Evolutionary conservation across 768 basidiomycete genomes (phyloP).

Genomic region (Mycena kentingensis): DNA sequence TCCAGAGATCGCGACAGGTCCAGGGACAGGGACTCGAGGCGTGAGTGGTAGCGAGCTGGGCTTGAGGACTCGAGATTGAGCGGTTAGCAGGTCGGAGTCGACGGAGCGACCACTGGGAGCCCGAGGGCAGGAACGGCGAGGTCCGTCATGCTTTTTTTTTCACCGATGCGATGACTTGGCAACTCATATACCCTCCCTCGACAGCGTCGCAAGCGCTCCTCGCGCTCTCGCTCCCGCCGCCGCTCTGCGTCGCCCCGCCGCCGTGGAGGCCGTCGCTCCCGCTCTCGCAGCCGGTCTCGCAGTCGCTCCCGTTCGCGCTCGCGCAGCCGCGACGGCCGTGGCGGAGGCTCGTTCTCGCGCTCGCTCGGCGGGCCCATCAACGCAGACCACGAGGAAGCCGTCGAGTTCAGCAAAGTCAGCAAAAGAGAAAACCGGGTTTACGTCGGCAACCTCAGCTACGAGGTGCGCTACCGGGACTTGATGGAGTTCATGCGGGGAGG

Average conservation of each 20-base stretch:
- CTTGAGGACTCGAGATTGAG: neutral
- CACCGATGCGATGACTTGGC: no score
- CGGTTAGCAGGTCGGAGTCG: constrained; percentile 31
- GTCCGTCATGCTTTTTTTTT: constrained; percentile 42
- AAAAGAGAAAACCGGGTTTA: constrained; percentile 98
- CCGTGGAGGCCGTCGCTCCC: constrained; percentile 55
- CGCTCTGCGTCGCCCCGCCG: constrained; percentile 68
- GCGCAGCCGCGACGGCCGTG: constrained; percentile 56
- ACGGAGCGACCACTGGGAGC: constrained; percentile 80
- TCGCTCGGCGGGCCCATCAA: constrained; percentile 90
- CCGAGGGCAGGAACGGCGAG: constrained; percentile 72
- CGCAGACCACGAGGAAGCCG: constrained; percentile 89
- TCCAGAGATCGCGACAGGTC: constrained; percentile 51
- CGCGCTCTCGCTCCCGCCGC: constrained; percentile 66
- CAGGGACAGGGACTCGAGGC: constrained; percentile 38
- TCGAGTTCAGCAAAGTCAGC: constrained; percentile 93
- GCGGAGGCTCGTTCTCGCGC: constrained; percentile 70
- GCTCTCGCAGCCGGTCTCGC: constrained; percentile 61
- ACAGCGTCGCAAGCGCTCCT: constrained; percentile 72
- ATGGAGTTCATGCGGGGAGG: constrained; percentile 99
- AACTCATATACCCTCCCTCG: no score
- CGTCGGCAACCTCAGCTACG: constrained; percentile 98
- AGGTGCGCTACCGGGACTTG: constrained; percentile 97
- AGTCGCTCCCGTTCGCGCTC: constrained; percentile 65
- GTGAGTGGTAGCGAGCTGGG: neutral